Evolutionary conservation across 345 rosid genomes (phyloP).

Genomic region (Salix arbutifolia): DNA sequence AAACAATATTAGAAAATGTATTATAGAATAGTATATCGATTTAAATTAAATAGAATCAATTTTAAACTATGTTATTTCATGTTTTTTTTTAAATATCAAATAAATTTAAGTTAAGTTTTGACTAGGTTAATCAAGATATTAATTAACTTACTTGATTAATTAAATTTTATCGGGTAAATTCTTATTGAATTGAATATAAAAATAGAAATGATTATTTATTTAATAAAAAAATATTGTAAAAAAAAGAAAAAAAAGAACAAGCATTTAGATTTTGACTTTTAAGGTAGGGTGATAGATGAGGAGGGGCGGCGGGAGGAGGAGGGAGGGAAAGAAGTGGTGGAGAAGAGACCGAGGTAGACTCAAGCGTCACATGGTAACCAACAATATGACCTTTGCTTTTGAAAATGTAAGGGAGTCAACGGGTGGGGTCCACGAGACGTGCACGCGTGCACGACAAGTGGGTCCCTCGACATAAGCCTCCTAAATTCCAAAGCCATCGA

Average conservation of each 20-base stretch:
- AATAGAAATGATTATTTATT: background rate
- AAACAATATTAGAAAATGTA: too few species aligned
- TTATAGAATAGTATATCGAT: too few species aligned
- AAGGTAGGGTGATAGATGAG: background rate
- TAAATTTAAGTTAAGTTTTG: too few species aligned
- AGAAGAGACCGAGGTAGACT: background rate
- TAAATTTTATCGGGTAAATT: too few species aligned
- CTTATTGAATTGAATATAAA: too few species aligned
- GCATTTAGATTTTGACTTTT: constrained; percentile 27
- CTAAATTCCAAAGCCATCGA: background rate
- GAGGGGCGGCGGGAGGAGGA: constrained; percentile 17
- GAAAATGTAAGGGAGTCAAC: constrained; percentile 32
- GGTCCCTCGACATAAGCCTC: constrained; percentile 27
- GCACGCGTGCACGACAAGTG: constrained; percentile 62
- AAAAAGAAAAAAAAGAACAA: background rate
- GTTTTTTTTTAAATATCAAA: too few species aligned
- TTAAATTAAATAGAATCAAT: too few species aligned
- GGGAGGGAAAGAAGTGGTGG: constrained; percentile 9
- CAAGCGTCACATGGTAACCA: constrained; percentile 24
- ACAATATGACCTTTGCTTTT: constrained; percentile 8
- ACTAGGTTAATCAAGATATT: rapidly evolving
- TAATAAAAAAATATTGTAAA: background rate
- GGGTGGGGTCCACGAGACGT: constrained; percentile 51
- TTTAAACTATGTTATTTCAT: too few species aligned
- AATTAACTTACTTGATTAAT: too few species aligned